A percentile compares a stretch with the other conserved stretches of the same genome.
These are phyloP conservation scores for Beta vulgaris DNA, from an alignment of 148 eudicot genomes.

Conservation along the genomic window DNA sequence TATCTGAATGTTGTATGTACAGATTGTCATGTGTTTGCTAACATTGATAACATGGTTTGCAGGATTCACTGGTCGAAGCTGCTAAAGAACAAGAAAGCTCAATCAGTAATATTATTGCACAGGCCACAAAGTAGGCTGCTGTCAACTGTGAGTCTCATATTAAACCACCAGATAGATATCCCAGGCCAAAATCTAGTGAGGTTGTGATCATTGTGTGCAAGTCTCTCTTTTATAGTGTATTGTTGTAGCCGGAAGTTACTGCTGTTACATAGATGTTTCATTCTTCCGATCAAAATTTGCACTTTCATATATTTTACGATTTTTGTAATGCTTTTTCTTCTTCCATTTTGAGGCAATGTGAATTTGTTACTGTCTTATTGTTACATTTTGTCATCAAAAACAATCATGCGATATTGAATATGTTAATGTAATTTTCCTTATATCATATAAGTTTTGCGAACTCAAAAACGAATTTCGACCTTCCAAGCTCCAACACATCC, in stretches of 20 bases:
- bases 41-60: slow-evolving; percentile 13
- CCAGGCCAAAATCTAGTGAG: slow-evolving; percentile 7
- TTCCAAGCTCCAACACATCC: no score
- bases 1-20: not conserved
- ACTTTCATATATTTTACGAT: not conserved
- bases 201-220: slow-evolving; percentile 6
- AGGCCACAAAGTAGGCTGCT: slow-evolving; percentile 67
- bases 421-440: no score
- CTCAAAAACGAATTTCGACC: no score
- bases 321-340: not conserved
- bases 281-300: not conserved
- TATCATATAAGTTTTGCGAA: no score
- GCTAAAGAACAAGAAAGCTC: slow-evolving; percentile 86
- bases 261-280: not conserved
- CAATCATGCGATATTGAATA: no score
- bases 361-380: not conserved
- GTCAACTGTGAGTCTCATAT: not conserved
- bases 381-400: no score
- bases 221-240: slow-evolving; percentile 1
- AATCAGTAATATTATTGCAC: slow-evolving; percentile 78
- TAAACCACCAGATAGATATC: not conserved
- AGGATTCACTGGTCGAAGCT: slow-evolving; percentile 90
- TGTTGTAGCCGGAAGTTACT: slow-evolving; percentile 3
- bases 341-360: not conserved
- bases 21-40: not conserved